These are phyloP conservation scores for Eremothecium gossypii DNA, from an alignment of 1,139 yeast genomes.

Conservation along the genomic window DNA sequence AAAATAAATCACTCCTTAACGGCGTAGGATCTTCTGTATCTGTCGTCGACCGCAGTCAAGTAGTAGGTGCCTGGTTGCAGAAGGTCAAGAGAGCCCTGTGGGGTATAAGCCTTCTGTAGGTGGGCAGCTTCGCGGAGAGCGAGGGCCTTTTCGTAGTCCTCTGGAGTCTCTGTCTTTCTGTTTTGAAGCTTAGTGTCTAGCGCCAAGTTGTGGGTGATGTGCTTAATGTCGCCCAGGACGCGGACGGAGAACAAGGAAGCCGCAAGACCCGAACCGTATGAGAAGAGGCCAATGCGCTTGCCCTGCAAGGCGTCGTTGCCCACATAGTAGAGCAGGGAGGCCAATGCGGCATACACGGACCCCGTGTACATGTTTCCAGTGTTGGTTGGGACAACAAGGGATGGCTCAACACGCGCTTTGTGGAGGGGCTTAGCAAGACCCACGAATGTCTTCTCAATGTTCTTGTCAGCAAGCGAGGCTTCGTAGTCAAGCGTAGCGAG, in stretches of 20 bases:
- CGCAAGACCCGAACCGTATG: conserved; percentile 98
- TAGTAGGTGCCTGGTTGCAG: conserved; percentile 75
- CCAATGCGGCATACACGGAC: conserved; percentile 79
- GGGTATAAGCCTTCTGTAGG: conserved; percentile 67
- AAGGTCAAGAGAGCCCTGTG: conserved; percentile 67
- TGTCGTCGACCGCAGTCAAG: conserved; percentile 76
- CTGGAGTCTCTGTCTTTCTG: conserved; percentile 64
- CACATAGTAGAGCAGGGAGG: conserved; percentile 69
- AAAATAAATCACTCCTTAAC: conserved; percentile 38
- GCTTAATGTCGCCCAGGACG: conserved; percentile 72
- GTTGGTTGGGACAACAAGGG: conserved; percentile 84
- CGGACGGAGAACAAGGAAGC: conserved; percentile 75
- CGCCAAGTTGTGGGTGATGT: conserved; percentile 57
- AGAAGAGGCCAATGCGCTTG: conserved; percentile 86
- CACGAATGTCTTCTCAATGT: conserved; percentile 77
- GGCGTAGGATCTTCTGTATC: conserved; percentile 73
- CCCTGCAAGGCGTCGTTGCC: conserved; percentile 66
- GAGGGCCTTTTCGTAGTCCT: conserved; percentile 72
- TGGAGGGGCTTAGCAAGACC: conserved; percentile 65
- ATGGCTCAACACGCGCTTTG: conserved; percentile 66
- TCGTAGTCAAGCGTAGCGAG: conserved; percentile 62
- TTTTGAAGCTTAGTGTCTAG: conserved; percentile 59
- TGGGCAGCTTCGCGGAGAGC: conserved; percentile 84
- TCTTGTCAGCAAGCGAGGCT: conserved; percentile 67
- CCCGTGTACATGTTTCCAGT: conserved; percentile 99